These are phyloP conservation scores for Lepidium campestre DNA, from an alignment of 441 rosid genomes.

Conservation along the genomic window DNA sequence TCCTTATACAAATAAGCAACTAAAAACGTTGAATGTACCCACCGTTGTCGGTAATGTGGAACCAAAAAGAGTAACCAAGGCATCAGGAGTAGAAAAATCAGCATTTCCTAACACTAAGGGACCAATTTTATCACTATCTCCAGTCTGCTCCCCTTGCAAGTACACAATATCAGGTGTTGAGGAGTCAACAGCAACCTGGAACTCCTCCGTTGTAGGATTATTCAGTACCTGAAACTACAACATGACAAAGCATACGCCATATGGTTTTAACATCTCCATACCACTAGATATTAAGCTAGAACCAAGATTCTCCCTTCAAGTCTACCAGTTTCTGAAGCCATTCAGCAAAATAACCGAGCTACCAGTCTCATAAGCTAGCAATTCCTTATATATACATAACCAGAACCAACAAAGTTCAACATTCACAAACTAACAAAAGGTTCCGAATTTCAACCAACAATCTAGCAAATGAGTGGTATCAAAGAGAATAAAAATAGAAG, in stretches of 20 bases:
- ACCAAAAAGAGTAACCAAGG: constrained; percentile 59
- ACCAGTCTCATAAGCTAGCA: background rate
- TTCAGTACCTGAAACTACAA: constrained; percentile 77
- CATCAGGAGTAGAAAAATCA: constrained; percentile 67
- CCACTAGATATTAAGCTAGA: background rate
- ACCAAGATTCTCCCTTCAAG: background rate
- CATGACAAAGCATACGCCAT: constrained; percentile 10
- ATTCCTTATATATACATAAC: background rate
- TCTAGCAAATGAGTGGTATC: background rate
- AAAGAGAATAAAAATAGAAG: background rate
- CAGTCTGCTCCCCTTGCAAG: constrained; percentile 69
- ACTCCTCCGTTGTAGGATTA: constrained; percentile 66
- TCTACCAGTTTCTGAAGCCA: background rate
- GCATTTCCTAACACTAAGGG: constrained; percentile 54
- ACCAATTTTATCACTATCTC: constrained; percentile 68
- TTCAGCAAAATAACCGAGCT: background rate
- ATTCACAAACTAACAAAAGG: background rate
- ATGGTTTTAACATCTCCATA: background rate
- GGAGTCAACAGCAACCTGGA: constrained; percentile 52
- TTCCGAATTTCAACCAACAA: background rate
- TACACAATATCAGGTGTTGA: constrained; percentile 69
- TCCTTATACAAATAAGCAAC: background rate
- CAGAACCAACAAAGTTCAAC: constrained; percentile 4
- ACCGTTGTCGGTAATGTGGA: constrained; percentile 80
- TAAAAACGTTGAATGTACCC: constrained; percentile 33